Conservation (phyloP, 805 yeast genomes). For the Starmerella sp. region DNA sequence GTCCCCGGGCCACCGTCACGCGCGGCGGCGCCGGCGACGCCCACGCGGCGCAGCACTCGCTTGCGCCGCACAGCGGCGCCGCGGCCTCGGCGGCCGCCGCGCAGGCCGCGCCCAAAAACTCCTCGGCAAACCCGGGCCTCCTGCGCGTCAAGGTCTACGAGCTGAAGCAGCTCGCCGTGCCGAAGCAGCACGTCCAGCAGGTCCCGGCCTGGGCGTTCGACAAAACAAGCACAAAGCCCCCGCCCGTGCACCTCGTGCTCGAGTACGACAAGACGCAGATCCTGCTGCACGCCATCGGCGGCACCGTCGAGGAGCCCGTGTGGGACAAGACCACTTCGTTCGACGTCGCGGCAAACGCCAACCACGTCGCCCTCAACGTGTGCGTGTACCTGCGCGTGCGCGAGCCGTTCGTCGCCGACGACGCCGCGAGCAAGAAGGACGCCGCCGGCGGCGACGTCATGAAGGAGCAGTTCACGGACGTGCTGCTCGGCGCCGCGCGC, state of each 20-base stretch:
- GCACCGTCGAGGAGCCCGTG: conserved; percentile 62
- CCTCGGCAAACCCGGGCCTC: conserved; percentile 28
- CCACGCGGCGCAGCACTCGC: not conserved
- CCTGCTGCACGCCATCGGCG: conserved; percentile 74
- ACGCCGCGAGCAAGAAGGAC: conserved; percentile 28
- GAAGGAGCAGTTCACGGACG: conserved; percentile 41
- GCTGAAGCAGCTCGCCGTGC: conserved; percentile 16
- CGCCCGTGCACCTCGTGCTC: conserved; percentile 71
- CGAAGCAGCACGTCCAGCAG: conserved; percentile 40
- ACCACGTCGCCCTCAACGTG: conserved; percentile 47
- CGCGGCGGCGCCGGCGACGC: not conserved
- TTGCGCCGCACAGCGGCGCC: not conserved
- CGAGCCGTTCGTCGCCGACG: conserved; percentile 37
- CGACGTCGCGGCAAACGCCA: conserved; percentile 56
- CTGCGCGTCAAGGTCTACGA: conserved; percentile 42
- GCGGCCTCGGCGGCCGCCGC: not conserved
- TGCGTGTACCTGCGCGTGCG: conserved; percentile 64
- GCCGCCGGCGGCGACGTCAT: conserved; percentile 53
- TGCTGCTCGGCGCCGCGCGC: conserved; percentile 17
- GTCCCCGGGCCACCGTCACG: not conserved
- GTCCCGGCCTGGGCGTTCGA: conserved; percentile 24
- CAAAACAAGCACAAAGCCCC: conserved; percentile 40
- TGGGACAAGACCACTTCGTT: conserved; percentile 87
- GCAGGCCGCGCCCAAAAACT: conserved; percentile 1
- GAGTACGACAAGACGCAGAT: conserved; percentile 94